phyloP scores from a whole-genome alignment of 1,139 yeast genomes.

The Taphrina communis region DNA sequence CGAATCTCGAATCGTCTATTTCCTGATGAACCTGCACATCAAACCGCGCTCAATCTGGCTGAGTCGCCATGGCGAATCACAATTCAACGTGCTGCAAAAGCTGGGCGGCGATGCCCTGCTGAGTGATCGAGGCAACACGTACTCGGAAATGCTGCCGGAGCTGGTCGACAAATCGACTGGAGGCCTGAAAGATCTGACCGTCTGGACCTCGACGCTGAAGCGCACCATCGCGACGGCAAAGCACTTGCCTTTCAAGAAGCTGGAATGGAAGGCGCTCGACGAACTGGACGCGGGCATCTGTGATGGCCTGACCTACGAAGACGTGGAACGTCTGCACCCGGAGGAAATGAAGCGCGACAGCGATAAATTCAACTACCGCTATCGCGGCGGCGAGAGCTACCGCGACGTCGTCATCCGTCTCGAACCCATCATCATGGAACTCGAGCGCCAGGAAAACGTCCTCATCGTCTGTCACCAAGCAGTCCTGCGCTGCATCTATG shows the following conservation, averaged over 20 bases:
- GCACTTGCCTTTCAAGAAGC: slow-evolving; percentile 76
- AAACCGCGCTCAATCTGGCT: slow-evolving; percentile 91
- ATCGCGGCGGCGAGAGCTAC: slow-evolving; percentile 93
- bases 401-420: slow-evolving; percentile 91
- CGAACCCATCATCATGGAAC: slow-evolving; percentile 97
- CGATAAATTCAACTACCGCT: slow-evolving; percentile 81
- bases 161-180: slow-evolving; percentile 70
- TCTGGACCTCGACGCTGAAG: slow-evolving; percentile 93
- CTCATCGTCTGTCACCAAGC: slow-evolving; percentile 98
- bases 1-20: slow-evolving; percentile 91
- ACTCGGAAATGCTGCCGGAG: slow-evolving; percentile 81
- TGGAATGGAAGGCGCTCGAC: slow-evolving; percentile 95
- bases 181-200: slow-evolving; percentile 79
- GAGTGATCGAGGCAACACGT: slow-evolving; percentile 82
- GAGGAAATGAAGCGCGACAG: slow-evolving; percentile 97
- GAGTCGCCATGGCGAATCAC: slow-evolving; percentile 94
- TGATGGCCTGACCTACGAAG: slow-evolving; percentile 91
- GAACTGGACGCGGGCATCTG: slow-evolving; percentile 98
- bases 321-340: slow-evolving; percentile 80
- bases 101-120: slow-evolving; percentile 94
- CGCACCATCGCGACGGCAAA: slow-evolving; percentile 95
- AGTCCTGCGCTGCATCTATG: slow-evolving; percentile 91
- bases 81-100: slow-evolving; percentile 88
- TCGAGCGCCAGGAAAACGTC: slow-evolving; percentile 94
- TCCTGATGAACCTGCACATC: slow-evolving; percentile 92